phyloP scores from a whole-genome alignment of 306 rosid species.

The Rubus parviflorus region DNA sequence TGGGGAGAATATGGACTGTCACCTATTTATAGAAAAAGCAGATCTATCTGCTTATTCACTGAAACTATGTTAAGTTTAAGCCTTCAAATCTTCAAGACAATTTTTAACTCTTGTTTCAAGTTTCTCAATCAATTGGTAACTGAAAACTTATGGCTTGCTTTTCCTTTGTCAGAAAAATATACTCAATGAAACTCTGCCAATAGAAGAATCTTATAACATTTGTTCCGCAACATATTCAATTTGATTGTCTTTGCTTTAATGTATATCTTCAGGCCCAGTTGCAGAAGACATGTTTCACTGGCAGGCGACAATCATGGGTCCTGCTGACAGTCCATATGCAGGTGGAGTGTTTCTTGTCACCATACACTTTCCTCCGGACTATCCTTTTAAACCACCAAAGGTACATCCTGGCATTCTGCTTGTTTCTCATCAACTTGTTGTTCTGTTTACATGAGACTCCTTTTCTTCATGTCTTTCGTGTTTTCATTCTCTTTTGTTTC shows the following conservation, averaged over 20 bases:
- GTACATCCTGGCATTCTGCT: constrained; percentile 23
- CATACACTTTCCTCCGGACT: constrained; percentile 63
- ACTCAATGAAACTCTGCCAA: not conserved
- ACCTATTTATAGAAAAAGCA: not conserved
- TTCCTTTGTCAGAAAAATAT: not conserved
- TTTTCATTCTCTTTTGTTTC: not conserved
- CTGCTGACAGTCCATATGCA: constrained; percentile 67
- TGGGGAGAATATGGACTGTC: not conserved
- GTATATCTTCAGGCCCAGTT: constrained; percentile 54
- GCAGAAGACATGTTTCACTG: constrained; percentile 63
- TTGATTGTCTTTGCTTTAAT: constrained; percentile 22
- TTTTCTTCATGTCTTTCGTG: not conserved
- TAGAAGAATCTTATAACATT: not conserved
- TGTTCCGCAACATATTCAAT: constrained; percentile 4
- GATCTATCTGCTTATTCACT: not conserved
- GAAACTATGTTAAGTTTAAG: not conserved
- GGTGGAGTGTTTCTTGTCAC: constrained; percentile 68
- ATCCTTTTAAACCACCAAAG: constrained; percentile 65
- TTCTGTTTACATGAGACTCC: constrained; percentile 7
- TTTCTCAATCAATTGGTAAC: not conserved
- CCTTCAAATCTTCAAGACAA: not conserved
- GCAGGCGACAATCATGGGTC: constrained; percentile 80
- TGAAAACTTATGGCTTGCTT: not conserved
- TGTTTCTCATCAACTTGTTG: not conserved
- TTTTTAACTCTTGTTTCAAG: not conserved